These are phyloP conservation scores for Geranomyces michiganensis DNA, from an alignment of 192 early-diverging fungal species.

Conservation along the genomic window DNA sequence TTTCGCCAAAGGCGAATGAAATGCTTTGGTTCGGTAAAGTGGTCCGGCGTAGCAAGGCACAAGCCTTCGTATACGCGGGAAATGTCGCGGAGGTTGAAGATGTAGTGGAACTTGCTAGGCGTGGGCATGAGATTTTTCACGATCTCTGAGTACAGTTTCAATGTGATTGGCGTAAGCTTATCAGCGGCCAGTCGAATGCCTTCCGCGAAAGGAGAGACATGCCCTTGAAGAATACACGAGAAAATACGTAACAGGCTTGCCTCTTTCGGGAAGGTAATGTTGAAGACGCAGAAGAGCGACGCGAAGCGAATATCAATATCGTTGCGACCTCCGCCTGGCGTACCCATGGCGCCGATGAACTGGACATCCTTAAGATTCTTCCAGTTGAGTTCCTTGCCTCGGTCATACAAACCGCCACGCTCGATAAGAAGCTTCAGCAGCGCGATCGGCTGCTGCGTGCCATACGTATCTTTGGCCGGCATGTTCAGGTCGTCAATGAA, in stretches of 20 bases:
- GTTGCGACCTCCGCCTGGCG: conserved; percentile 64
- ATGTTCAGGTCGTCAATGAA: conserved; percentile 67
- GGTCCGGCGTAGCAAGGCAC: conserved; percentile 55
- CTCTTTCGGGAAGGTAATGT: conserved; percentile 66
- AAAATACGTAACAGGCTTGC: conserved; percentile 54
- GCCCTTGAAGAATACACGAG: conserved; percentile 59
- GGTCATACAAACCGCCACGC: conserved; percentile 59
- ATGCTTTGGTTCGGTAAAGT: conserved; percentile 53
- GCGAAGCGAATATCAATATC: conserved; percentile 66
- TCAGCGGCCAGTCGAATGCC: conserved; percentile 39
- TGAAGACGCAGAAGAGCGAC: conserved; percentile 60
- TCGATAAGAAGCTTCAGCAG: conserved; percentile 63
- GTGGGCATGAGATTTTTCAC: conserved; percentile 61
- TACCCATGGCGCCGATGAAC: conserved; percentile 64
- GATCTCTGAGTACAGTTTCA: conserved; percentile 58
- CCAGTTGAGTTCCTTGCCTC: conserved; percentile 67
- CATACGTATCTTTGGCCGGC: conserved; percentile 67
- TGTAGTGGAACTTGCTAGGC: conserved; percentile 67
- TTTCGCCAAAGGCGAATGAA: conserved; percentile 63
- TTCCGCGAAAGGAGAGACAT: conserved; percentile 53
- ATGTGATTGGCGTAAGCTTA: conserved; percentile 51
- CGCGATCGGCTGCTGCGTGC: conserved; percentile 67
- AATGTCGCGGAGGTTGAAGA: conserved; percentile 67
- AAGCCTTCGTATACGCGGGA: conserved; percentile 63
- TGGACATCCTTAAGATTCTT: conserved; percentile 65